Base-by-base conservation (phyloP, 176 grass and related monocot species). In the Chrysopogon serrulatus region DNA sequence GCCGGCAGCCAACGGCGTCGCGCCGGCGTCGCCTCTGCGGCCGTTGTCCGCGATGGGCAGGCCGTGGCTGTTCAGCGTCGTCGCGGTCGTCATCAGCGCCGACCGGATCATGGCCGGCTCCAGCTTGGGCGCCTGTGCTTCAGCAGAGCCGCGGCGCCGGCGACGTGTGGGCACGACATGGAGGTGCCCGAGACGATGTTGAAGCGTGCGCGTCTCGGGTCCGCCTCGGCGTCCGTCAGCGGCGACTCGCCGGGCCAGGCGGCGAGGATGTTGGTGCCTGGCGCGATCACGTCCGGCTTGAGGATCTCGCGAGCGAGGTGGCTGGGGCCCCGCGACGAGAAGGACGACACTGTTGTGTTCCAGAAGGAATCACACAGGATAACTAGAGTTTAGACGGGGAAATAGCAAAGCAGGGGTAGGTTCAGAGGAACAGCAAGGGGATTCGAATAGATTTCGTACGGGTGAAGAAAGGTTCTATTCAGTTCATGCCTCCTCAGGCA, bases 141-240 rank as follows among this genome's bases (percentile, higher is more conserved):
- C 39, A 92, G 27, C 42, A 89, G 33, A 7, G 83, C 90, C 3
- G 83, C 86, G 19, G 59, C 64, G 59, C 91, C 91, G 43, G 86
- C 68, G 44, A 82, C 71, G 45, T 93, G 91, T 2, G 84, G 87
- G 53, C 81, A 82, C 16, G 91, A 21, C 91, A 93, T 93, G 66
- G 91, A 93, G 31, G 91, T 85, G 13, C 84, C 85, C 47, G 77
- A 88, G 8, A 56, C 1, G 24, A 84, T 71, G 66, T 53, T 84
- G 49, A 64, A 88, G 21, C 23, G 30, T 0, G n/a, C 5, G 10
- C 67, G 39, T 0, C 59, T 65, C 62, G 30, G 15, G 62, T 65
- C 62, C 62, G 18, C 30, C 18, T n/a, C 2, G 8, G 12, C 1
- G 16, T 1, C 1, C 8, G 60, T 11, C 8, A 68, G 78, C 7